Percentiles rank a stretch among this genome's conserved stretches.
Evolutionary conservation across 257 asterid genomes (phyloP).

Genomic region (Solanum appendiculatum): DNA sequence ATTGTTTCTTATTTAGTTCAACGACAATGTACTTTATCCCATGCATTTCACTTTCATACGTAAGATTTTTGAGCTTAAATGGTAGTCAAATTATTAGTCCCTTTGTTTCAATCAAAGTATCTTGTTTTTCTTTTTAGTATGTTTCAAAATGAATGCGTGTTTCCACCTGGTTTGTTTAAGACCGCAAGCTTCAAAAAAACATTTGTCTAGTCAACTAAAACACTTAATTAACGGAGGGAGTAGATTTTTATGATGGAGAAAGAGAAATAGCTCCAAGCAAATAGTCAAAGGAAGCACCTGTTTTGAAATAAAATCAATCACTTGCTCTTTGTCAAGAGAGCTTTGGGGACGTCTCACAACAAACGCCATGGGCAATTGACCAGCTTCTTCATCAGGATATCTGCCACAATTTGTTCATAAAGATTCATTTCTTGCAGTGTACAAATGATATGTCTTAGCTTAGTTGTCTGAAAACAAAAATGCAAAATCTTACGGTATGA

Average conservation of each 20-base stretch:
- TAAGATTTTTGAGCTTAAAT: background rate
- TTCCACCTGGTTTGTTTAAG: too few species aligned
- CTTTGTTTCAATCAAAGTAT: background rate
- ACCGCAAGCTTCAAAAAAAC: background rate
- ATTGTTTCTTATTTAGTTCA: background rate
- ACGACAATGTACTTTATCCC: background rate
- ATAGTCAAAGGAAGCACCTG: slow-evolving; percentile 16
- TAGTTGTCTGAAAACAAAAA: background rate
- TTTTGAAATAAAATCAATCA: slow-evolving; percentile 27
- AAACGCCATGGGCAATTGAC: slow-evolving; percentile 47
- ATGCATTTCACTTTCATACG: background rate
- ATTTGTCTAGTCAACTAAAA: background rate
- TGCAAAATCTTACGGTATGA: slow-evolving; percentile 29
- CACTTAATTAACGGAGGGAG: background rate
- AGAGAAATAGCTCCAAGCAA: background rate
- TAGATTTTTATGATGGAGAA: background rate
- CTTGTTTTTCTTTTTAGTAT: background rate
- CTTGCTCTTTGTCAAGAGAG: slow-evolving; percentile 20
- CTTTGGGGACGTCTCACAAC: slow-evolving; percentile 28
- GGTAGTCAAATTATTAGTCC: background rate
- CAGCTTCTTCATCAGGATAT: slow-evolving; percentile 46
- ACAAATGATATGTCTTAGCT: background rate
- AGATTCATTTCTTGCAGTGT: background rate
- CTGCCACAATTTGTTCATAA: slow-evolving; percentile 6
- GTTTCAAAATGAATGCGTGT: background rate